These are phyloP conservation scores for Hyphodiscus hymeniophilus DNA, from an alignment of 495 filamentous ascomycete genomes.

Conservation along the genomic window DNA sequence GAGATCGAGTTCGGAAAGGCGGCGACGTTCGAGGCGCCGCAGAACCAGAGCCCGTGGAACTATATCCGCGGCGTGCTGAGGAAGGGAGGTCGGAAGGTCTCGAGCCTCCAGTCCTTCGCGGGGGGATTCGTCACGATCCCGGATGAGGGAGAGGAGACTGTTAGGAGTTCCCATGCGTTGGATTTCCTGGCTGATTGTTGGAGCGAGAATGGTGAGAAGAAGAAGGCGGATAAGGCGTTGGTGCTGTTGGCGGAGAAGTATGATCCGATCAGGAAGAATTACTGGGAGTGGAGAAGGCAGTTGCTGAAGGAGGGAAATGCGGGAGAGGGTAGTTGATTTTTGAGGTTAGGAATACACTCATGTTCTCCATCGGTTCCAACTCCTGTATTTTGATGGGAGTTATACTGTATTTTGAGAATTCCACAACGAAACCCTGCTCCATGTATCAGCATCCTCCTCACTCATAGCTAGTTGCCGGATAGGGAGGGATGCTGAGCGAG, in stretches of 20 bases:
- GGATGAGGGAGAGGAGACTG: slow-evolving; percentile 35
- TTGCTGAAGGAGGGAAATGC: slow-evolving; percentile 29
- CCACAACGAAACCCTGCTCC: too few species aligned
- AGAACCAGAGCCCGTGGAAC: slow-evolving; percentile 91
- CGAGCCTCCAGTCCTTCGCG: slow-evolving; percentile 55
- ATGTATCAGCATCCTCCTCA: too few species aligned
- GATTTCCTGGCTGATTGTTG: slow-evolving; percentile 83
- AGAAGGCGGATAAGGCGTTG: slow-evolving; percentile 55
- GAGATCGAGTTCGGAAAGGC: slow-evolving; percentile 66
- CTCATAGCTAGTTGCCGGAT: too few species aligned
- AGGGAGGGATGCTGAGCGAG: too few species aligned
- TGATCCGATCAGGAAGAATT: slow-evolving; percentile 83
- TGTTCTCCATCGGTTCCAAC: too few species aligned
- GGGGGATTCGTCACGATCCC: slow-evolving; percentile 50
- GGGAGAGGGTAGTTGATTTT: too few species aligned
- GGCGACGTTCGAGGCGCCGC: slow-evolving; percentile 70
- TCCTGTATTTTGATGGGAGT: too few species aligned
- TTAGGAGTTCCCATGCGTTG: slow-evolving; percentile 77
- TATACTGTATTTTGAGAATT: too few species aligned
- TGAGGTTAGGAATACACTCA: too few species aligned
- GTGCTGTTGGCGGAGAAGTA: slow-evolving; percentile 72
- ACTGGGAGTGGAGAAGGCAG: slow-evolving; percentile 76
- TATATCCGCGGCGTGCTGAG: slow-evolving; percentile 73
- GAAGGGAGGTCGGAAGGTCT: slow-evolving; percentile 50
- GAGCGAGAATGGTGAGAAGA: slow-evolving; percentile 48